Evolutionary conservation across 257 asterid species (phyloP).

Genomic region (Primulina tabacum): DNA sequence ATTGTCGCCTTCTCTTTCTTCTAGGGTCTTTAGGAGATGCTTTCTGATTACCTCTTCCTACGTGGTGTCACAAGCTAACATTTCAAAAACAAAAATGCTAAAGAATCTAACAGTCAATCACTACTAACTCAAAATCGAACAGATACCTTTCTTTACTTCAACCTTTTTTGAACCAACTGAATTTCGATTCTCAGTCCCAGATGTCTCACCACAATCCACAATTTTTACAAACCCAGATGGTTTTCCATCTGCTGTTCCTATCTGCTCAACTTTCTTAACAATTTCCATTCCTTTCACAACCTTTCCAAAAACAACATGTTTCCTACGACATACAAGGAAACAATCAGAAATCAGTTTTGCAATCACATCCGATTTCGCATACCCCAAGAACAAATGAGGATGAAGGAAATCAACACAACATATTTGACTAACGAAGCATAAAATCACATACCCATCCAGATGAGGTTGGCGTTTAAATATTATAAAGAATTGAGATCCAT

Average conservation of each 20-base stretch:
- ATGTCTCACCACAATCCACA: conserved; percentile 71
- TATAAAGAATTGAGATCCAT: conserved; percentile 97
- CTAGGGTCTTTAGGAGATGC: conserved; percentile 39
- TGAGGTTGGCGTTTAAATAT: conserved; percentile 81
- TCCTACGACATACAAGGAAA: conserved; percentile 50
- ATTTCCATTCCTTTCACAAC: conserved; percentile 85
- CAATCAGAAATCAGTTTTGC: conserved; percentile 4
- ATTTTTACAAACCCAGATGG: conserved; percentile 65
- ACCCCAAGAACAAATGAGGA: conserved; percentile 12
- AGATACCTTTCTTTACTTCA: conserved; percentile 54
- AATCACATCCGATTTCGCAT: conserved; percentile 17
- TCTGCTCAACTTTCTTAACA: conserved; percentile 75
- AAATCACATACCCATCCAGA: conserved; percentile 82
- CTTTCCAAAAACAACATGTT: conserved; percentile 96
- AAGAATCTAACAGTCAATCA: conserved; percentile 16
- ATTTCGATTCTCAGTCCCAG: conserved; percentile 34
- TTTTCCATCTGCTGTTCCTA: conserved; percentile 70
- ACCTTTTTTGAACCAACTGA: conserved; percentile 28
- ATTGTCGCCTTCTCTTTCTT: conserved; percentile 58
- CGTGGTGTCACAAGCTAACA: conserved; percentile 5
- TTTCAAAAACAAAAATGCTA: conserved; percentile 20
- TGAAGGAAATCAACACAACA: background rate
- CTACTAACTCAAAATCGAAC: conserved; percentile 16
- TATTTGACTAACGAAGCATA: conserved; percentile 18
- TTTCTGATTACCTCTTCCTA: conserved; percentile 46